phyloP scores from a whole-genome alignment of 257 asterid species.

The Nicotiana tomentosiformis region DNA sequence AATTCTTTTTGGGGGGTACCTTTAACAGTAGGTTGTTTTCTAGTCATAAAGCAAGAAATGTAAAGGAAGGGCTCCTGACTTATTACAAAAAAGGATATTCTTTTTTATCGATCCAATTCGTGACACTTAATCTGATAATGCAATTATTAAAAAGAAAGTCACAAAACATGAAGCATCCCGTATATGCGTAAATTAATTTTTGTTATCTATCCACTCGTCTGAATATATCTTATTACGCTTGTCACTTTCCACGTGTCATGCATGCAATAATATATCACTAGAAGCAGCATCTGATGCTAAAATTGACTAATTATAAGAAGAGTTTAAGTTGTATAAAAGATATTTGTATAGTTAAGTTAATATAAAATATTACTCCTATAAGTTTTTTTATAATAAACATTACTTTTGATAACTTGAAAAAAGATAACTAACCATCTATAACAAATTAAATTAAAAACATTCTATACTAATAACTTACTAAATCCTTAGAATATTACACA shows the following conservation, averaged over 20 bases:
- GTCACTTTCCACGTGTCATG: neutral
- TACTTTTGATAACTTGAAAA: neutral
- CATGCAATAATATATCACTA: constrained; percentile 8
- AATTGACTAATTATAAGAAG: neutral
- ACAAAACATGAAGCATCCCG: constrained; percentile 19
- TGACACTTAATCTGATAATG: neutral
- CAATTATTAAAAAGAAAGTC: neutral
- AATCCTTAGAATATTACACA: neutral
- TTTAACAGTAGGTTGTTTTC: neutral
- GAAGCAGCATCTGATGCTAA: constrained; percentile 51
- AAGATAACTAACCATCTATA: neutral
- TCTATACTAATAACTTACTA: neutral
- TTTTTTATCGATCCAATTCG: neutral
- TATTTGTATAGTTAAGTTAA: neutral
- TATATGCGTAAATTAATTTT: constrained; percentile 4
- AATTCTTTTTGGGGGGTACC: neutral
- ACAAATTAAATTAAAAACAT: neutral
- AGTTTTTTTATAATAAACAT: neutral
- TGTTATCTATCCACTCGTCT: constrained; percentile 9
- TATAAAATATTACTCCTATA: neutral
- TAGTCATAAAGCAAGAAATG: constrained; percentile 10
- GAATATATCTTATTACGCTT: neutral
- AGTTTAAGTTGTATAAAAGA: neutral
- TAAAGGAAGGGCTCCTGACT: neutral
- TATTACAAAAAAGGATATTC: neutral